These are phyloP conservation scores for Asterionellopsis glacialis DNA, from an alignment of 108 stramenopile species.

Conservation along the genomic window DNA sequence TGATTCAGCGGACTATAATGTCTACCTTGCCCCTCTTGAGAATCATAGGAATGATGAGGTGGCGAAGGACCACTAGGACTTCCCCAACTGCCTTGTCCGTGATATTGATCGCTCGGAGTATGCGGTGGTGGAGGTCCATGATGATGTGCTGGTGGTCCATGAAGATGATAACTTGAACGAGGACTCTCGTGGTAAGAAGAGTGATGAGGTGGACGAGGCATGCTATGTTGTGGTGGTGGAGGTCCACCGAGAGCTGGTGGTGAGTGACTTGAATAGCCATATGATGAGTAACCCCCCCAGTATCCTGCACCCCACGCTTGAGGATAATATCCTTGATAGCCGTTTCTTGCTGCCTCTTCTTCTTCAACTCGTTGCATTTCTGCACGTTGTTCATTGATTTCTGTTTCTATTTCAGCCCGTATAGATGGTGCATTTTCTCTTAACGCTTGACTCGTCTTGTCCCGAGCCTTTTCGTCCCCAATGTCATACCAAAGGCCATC, in stretches of 20 bases:
- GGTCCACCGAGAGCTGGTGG: background rate
- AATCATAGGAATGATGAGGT: background rate
- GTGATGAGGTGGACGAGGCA: no score
- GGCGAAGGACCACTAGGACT: background rate
- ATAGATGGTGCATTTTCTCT: slow-evolving; percentile 79
- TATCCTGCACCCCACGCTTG: no score
- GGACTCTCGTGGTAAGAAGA: no score
- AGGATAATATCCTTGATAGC: no score
- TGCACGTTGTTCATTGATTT: slow-evolving; percentile 42
- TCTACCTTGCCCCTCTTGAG: background rate
- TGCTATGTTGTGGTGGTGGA: background rate
- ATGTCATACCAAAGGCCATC: slow-evolving; percentile 68
- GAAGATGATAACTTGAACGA: no score
- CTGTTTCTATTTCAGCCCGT: slow-evolving; percentile 57
- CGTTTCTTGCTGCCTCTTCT: background rate
- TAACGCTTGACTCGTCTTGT: slow-evolving; percentile 83
- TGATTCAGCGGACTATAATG: background rate
- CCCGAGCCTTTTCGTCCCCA: slow-evolving; percentile 80
- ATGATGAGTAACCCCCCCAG: no score
- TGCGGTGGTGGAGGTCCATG: background rate
- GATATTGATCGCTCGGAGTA: background rate
- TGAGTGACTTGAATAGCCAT: background rate
- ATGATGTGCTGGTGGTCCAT: background rate
- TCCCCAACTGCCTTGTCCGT: background rate
- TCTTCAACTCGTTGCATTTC: slow-evolving; percentile 13